Conservation (phyloP, 352 stramenopile species). For the Phytophthora multivora region DNA sequence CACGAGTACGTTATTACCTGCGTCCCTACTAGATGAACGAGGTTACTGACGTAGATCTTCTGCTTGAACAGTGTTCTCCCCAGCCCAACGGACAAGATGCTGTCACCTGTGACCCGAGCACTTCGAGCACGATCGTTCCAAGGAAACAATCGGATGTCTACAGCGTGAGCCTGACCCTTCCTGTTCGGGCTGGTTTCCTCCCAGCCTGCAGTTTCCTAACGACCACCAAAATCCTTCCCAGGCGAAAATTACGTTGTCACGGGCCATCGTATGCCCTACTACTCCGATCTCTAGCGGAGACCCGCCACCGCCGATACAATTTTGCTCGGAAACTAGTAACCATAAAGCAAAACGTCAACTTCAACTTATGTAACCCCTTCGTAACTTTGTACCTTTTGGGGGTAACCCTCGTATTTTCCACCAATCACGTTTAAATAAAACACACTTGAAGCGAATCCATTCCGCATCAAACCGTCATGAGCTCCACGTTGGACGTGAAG, state of each 20-base stretch:
- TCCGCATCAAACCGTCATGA: slow-evolving; percentile 39
- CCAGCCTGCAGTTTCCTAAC: not conserved
- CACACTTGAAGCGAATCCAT: slow-evolving; percentile 22
- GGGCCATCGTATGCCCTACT: too few species aligned
- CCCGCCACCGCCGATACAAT: too few species aligned
- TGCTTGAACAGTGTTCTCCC: slow-evolving; percentile 47
- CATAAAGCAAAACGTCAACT: not conserved
- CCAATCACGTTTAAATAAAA: slow-evolving; percentile 13
- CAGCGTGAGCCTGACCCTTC: slow-evolving; percentile 12
- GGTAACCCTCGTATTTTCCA: slow-evolving; percentile 6
- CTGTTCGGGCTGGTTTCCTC: slow-evolving; percentile 9
- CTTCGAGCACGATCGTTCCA: slow-evolving; percentile 33
- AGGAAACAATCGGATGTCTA: slow-evolving; percentile 13
- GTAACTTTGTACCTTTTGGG: not conserved
- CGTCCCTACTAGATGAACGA: not conserved
- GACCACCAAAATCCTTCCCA: too few species aligned
- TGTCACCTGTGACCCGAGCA: slow-evolving; percentile 65
- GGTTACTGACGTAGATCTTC: slow-evolving; percentile 1
- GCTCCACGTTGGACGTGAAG: slow-evolving; percentile 85
- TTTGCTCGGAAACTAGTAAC: too few species aligned
- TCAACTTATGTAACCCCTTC: slow-evolving; percentile 2
- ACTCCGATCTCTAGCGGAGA: too few species aligned
- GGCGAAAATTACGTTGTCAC: too few species aligned
- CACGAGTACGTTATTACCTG: slow-evolving; percentile 33
- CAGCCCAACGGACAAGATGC: slow-evolving; percentile 69